Evolutionary conservation across 306 rosid species (phyloP), one percentile per base, ranked within the genome.

Genomic region (Ormosia semicastrata): DNA sequence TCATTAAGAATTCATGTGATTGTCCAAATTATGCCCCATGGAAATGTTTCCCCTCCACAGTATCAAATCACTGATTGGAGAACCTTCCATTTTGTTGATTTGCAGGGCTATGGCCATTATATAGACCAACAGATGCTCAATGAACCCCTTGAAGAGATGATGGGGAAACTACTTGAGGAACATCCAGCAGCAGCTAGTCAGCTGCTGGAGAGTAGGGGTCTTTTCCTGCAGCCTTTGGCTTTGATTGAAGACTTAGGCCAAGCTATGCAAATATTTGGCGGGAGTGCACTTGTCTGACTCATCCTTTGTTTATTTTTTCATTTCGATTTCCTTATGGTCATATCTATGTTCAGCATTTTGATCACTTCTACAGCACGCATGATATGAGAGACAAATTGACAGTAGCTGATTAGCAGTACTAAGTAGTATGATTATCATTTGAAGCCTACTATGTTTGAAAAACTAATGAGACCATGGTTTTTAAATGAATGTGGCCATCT

Each of bases 91-190:
- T 47, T 57, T 37, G 14, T 14, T 47, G 59, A 74, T 65, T 46
- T 43, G 18, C 89, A 94, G 98, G 98, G 97, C 62, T 93, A 89
- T 49, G 98, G 98, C 2, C 98, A 94, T 80, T 94, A 91, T 80
- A 85, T 84, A 37, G 81, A 80, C 83, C 89, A 89, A 54, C 87
- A 89, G 80, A 80, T 85, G 89, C 79, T 84, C 66, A 86, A 82
- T 66, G 98, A 94, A 81, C 97, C 98, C 41, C 90, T 94, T 13
- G 98, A 92, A 79, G 98, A 94, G 92, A 90, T 94, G 91, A 73
- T 91, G 73, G 97, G 94, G 58, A 94, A 92, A 77, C 80, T 93
- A 77, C 85, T 93, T 67, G 97, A 90, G 88, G 90, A 75, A 76
- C 75, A 94, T 71, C 85, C 95, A 49, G 73, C 67, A 46, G 92